phyloP scores from a whole-genome alignment of 2,329 filamentous ascomycete species.

The Monosporascus cannonballus region DNA sequence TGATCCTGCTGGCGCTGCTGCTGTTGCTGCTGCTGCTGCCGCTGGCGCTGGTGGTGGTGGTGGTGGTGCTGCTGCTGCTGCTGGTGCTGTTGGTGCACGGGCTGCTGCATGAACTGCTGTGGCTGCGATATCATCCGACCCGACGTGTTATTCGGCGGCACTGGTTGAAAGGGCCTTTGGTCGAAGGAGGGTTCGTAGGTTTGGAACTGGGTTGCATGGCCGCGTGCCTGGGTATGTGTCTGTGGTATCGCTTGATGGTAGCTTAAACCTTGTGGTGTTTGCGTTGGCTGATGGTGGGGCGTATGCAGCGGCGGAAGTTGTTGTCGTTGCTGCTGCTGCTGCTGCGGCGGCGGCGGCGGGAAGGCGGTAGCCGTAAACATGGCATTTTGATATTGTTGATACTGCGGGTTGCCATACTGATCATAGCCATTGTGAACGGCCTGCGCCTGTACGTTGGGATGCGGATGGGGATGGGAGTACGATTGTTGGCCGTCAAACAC shows the following conservation, averaged over 20 bases:
- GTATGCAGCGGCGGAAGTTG: slow-evolving; percentile 20
- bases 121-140: slow-evolving; percentile 20
- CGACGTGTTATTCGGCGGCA: slow-evolving; percentile 13
- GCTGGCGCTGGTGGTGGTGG: slow-evolving; percentile 15
- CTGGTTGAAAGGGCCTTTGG: slow-evolving; percentile 17
- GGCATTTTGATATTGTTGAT: slow-evolving; percentile 15
- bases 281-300: slow-evolving; percentile 12
- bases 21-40: slow-evolving; percentile 6
- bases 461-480: slow-evolving; percentile 11
- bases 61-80: slow-evolving; percentile 24
- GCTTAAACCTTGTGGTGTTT: slow-evolving; percentile 22
- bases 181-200: slow-evolving; percentile 24
- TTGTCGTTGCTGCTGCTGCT: slow-evolving; percentile 13
- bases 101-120: slow-evolving; percentile 31
- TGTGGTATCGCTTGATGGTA: slow-evolving; percentile 16
- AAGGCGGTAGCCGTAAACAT: slow-evolving; percentile 11
- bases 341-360: slow-evolving; percentile 10
- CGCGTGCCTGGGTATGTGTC: slow-evolving; percentile 14
- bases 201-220: slow-evolving; percentile 23
- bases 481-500: slow-evolving; percentile 22
- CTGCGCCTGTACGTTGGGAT: not conserved
- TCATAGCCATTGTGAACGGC: slow-evolving; percentile 18
- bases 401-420: slow-evolving; percentile 21
- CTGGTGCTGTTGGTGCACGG: slow-evolving; percentile 30
- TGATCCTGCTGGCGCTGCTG: slow-evolving; percentile 7